phyloP scores from a whole-genome alignment of 1,284 basidiomycete genomes.

The Cutaneotrichosporon daszewskae region DNA sequence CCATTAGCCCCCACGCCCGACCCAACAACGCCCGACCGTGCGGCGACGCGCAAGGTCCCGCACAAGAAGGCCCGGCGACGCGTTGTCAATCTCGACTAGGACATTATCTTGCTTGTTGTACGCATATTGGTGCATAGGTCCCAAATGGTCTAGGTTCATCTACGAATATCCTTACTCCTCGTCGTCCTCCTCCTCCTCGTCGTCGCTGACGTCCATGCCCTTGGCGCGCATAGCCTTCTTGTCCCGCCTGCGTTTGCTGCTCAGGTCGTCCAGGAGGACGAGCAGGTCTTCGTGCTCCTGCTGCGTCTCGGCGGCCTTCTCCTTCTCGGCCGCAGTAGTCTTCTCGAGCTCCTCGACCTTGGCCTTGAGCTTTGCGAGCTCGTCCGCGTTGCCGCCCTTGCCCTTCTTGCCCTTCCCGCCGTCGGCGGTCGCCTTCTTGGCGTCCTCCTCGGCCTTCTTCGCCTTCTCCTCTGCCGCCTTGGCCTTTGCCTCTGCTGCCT shows the following conservation, averaged over 20 bases:
- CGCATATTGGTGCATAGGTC: neutral
- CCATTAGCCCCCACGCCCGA: too few relatives aligned
- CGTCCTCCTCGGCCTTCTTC: constrained; percentile 12
- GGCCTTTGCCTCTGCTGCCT: constrained; percentile 12
- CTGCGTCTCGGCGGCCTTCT: constrained; percentile 68
- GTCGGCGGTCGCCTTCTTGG: constrained; percentile 2
- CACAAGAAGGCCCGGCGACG: too few relatives aligned
- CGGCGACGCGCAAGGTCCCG: too few relatives aligned
- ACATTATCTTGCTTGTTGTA: neutral
- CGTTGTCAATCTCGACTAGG: too few relatives aligned
- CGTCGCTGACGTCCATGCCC: constrained; percentile 82
- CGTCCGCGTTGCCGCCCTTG: constrained; percentile 14
- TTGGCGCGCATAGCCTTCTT: constrained; percentile 67
- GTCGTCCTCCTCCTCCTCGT: constrained; percentile 73
- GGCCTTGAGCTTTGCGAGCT: constrained; percentile 20
- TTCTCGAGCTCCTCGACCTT: constrained; percentile 17
- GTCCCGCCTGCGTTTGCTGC: constrained; percentile 73
- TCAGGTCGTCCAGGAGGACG: constrained; percentile 87
- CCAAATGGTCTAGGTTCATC: too few relatives aligned
- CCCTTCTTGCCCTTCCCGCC: constrained; percentile 15
- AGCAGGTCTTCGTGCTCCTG: constrained; percentile 94
- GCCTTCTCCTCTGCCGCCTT: constrained; percentile 14
- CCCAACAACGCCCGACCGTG: too few relatives aligned
- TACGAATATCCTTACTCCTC: too few relatives aligned
- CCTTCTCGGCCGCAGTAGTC: constrained; percentile 56